These are phyloP conservation scores for Sinapis alba DNA, from an alignment of 441 rosid species.

Conservation along the genomic window DNA sequence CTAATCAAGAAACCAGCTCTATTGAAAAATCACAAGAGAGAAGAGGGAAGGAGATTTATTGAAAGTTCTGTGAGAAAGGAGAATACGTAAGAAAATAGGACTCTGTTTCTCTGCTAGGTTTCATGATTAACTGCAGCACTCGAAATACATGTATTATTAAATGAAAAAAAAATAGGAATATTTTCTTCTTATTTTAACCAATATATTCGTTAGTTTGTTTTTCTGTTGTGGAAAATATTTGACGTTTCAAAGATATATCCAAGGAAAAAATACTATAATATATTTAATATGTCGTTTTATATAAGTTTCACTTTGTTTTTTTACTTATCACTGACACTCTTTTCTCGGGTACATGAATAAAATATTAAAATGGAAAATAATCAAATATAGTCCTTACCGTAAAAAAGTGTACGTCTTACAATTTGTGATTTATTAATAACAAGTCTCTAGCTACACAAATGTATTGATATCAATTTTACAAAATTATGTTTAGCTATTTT, in stretches of 20 bases:
- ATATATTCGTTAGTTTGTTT: neutral
- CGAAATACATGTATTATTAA: neutral
- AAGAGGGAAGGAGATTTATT: neutral
- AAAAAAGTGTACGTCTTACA: neutral
- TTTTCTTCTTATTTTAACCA: neutral
- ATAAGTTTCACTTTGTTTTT: neutral
- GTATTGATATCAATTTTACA: neutral
- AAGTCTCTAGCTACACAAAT: neutral
- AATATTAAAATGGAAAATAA: too few species aligned
- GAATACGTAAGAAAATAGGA: neutral
- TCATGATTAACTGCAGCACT: neutral
- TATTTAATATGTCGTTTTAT: neutral
- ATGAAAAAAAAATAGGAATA: neutral
- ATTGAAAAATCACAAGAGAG: neutral
- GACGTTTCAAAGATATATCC: neutral
- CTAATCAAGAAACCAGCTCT: neutral
- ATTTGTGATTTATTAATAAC: neutral
- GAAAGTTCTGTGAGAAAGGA: neutral
- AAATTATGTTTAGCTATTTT: neutral
- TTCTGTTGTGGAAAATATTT: neutral
- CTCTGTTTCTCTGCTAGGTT: neutral
- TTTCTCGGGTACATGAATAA: neutral
- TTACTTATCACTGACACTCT: conserved; percentile 16
- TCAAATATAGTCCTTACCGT: neutral
- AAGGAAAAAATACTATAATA: neutral